Evolutionary conservation across 768 basidiomycete genomes (phyloP).

Genomic region (Kwoniella mangroviensis): DNA sequence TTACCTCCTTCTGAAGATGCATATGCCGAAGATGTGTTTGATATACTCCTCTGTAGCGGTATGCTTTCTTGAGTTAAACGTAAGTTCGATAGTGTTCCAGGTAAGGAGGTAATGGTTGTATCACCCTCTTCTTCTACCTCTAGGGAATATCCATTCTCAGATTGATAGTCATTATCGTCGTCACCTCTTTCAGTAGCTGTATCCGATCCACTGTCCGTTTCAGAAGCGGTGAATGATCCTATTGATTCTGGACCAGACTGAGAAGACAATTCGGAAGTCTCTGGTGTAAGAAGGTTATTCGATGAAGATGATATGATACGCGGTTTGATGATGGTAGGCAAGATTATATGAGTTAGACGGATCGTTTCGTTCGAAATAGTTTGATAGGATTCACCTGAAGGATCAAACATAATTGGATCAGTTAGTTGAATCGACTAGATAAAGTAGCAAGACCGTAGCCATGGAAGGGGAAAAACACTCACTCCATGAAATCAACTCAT

Average conservation of each 20-base stretch:
- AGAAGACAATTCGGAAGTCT: constrained; percentile 42
- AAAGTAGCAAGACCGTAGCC: not conserved
- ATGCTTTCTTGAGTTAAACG: not conserved
- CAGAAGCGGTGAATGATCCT: constrained; percentile 7
- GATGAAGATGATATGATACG: not conserved
- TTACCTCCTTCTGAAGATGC: constrained; percentile 38
- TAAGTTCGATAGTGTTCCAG: not conserved
- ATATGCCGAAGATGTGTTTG: constrained; percentile 42
- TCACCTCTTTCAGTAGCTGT: constrained; percentile 20
- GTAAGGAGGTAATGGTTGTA: constrained; percentile 11
- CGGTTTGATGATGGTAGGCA: constrained; percentile 41
- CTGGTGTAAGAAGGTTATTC: constrained; percentile 45
- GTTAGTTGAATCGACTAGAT: not conserved
- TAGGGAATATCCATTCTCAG: constrained; percentile 16
- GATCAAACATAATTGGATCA: not conserved
- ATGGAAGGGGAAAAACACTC: constrained; percentile 21
- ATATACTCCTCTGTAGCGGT: constrained; percentile 21
- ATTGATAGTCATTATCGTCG: constrained; percentile 4
- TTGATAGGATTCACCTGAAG: constrained; percentile 45
- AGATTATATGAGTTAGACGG: constrained; percentile 53
- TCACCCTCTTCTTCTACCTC: constrained; percentile 11
- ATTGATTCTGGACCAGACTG: constrained; percentile 26
- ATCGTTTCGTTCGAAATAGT: constrained; percentile 23
- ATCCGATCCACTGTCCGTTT: constrained; percentile 4
- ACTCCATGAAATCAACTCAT: constrained; percentile 55